phyloP scores from a whole-genome alignment of 495 filamentous ascomycete species.

The Lasiosphaeria miniovina region DNA sequence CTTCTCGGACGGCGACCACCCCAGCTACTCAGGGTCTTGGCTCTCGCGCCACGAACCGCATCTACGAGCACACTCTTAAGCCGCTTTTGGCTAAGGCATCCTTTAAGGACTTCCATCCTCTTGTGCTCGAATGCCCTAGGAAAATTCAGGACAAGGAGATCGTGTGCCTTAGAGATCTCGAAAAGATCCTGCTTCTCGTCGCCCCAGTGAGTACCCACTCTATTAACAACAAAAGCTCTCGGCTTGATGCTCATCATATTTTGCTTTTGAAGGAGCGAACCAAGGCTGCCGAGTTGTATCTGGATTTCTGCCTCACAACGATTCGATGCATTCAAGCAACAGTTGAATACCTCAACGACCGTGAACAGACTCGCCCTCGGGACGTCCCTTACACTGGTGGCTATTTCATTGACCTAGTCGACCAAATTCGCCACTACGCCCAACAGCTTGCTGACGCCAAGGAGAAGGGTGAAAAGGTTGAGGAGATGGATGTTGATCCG shows the following conservation, averaged over 20 bases:
- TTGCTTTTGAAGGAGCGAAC: slow-evolving; percentile 70
- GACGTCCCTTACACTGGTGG: slow-evolving; percentile 87
- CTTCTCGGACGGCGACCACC: slow-evolving; percentile 35
- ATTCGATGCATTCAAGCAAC: slow-evolving; percentile 83
- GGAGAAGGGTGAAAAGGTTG: slow-evolving; percentile 43
- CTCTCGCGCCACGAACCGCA: slow-evolving; percentile 50
- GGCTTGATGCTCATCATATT: slow-evolving; percentile 64
- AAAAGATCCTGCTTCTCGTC: slow-evolving; percentile 82
- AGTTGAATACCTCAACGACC: slow-evolving; percentile 72
- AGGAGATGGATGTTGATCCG: slow-evolving; percentile 53
- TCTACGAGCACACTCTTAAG: slow-evolving; percentile 51
- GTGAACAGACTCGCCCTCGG: slow-evolving; percentile 72
- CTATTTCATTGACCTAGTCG: slow-evolving; percentile 91
- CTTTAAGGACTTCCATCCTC: slow-evolving; percentile 74
- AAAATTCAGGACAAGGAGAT: slow-evolving; percentile 80
- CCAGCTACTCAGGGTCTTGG: slow-evolving; percentile 44
- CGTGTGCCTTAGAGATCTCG: slow-evolving; percentile 78
- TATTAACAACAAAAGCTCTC: slow-evolving; percentile 48
- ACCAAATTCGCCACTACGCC: slow-evolving; percentile 77
- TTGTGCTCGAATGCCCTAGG: slow-evolving; percentile 69
- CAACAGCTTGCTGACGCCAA: slow-evolving; percentile 51
- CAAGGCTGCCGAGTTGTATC: slow-evolving; percentile 63
- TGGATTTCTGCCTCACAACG: slow-evolving; percentile 80
- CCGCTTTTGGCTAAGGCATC: slow-evolving; percentile 47
- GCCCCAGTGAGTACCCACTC: slow-evolving; percentile 75